Percentiles rank a stretch among this genome's conserved stretches.
Conservation (phyloP, 495 filamentous ascomycete species). For the Daldinia bambusicola region DNA sequence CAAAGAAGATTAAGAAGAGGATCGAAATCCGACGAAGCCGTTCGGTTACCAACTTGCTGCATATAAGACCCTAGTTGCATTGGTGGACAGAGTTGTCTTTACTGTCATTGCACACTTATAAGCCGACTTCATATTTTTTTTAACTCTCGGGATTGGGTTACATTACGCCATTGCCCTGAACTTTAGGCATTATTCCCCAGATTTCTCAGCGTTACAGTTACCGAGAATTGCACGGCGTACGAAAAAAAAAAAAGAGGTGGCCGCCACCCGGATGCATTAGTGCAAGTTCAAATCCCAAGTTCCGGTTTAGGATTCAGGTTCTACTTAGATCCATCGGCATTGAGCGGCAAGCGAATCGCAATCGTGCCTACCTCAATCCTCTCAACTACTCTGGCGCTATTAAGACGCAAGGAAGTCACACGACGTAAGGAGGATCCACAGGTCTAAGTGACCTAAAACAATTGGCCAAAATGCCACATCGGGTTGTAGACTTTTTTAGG, state of each 20-base stretch:
- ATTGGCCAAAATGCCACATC: slow-evolving; percentile 59
- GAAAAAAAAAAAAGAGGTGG: not conserved
- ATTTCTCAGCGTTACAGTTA: slow-evolving; percentile 9
- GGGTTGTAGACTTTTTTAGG: slow-evolving; percentile 61
- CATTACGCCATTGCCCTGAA: slow-evolving; percentile 38
- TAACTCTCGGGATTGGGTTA: slow-evolving; percentile 18
- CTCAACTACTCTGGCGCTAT: not conserved
- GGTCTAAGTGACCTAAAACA: slow-evolving; percentile 7
- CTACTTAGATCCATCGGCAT: slow-evolving; percentile 4
- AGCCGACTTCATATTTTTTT: slow-evolving; percentile 28
- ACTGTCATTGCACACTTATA: slow-evolving; percentile 14
- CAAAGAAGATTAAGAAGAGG: slow-evolving; percentile 1
- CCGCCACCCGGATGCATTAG: slow-evolving; percentile 41
- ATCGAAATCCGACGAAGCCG: slow-evolving; percentile 5
- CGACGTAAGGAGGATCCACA: slow-evolving; percentile 21
- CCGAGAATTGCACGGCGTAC: not conserved
- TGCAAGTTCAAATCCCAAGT: not conserved
- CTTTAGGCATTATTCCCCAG: slow-evolving; percentile 39
- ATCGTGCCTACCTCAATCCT: slow-evolving; percentile 1
- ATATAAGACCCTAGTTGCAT: slow-evolving; percentile 8
- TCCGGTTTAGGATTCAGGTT: not conserved
- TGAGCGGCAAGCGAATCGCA: slow-evolving; percentile 13
- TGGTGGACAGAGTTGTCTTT: slow-evolving; percentile 4
- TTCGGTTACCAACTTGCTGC: slow-evolving; percentile 5
- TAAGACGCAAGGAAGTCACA: slow-evolving; percentile 11